phyloP scores from a whole-genome alignment of 306 rosid species.

The Trifolium pratense region DNA sequence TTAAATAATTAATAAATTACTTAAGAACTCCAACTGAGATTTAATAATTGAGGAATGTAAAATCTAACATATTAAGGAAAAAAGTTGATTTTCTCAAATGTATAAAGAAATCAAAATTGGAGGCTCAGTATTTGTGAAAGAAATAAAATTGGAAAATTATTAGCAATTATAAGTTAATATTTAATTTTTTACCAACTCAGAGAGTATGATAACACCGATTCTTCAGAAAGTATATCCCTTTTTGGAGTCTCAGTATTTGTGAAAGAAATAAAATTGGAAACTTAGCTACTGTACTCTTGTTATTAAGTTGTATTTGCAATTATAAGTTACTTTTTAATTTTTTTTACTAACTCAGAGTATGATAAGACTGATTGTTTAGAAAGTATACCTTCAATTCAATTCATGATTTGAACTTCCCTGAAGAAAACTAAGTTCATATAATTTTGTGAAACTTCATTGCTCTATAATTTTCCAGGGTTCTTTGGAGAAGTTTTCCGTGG shows the following conservation, averaged over 20 bases:
- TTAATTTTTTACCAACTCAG: no score
- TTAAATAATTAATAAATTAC: constrained; percentile 17
- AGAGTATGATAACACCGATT: no score
- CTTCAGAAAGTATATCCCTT: no score
- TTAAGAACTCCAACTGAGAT: constrained; percentile 12
- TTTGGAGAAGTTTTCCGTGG: constrained; percentile 99
- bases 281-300: constrained; percentile 6
- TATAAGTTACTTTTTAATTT: constrained; percentile 11
- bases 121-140: constrained; percentile 1
- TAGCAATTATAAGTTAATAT: no score
- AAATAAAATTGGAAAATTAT: constrained; percentile 25
- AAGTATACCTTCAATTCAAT: constrained; percentile 26
- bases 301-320: constrained; percentile 26
- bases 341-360: constrained; percentile 12
- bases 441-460: constrained; percentile 35
- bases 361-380: constrained; percentile 28
- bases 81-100: constrained; percentile 16
- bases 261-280: constrained; percentile 19
- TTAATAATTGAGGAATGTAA: constrained; percentile 17
- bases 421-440: constrained; percentile 17
- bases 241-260: constrained; percentile 3
- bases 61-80: constrained; percentile 1
- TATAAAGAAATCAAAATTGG: neutral
- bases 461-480: constrained; percentile 64
- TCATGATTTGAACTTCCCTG: constrained; percentile 24